Conservation (phyloP, 2,329 filamentous ascomycete species). For the Exophiala xenobiotica region DNA sequence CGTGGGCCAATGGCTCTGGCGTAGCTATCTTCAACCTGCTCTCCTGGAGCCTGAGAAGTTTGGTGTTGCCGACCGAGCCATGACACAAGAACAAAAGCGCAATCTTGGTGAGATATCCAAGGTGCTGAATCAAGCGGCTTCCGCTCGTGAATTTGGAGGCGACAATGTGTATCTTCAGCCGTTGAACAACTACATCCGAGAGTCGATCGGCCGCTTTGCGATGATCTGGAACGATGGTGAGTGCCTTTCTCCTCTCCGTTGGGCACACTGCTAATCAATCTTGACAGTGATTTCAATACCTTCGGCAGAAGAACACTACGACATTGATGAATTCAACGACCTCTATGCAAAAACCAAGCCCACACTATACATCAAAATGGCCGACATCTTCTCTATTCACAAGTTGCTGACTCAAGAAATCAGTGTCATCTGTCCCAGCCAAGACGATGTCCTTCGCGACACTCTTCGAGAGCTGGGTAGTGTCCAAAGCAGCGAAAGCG, state of each 20-base stretch:
- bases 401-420: constrained; percentile 80
- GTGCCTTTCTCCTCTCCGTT: constrained; percentile 29
- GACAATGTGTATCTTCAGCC: constrained; percentile 96
- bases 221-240: constrained; percentile 68
- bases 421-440: constrained; percentile 69
- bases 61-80: constrained; percentile 83
- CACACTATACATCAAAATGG: constrained; percentile 98
- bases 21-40: constrained; percentile 86
- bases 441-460: constrained; percentile 86
- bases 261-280: constrained; percentile 36
- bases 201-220: constrained; percentile 76
- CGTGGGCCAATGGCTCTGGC: constrained; percentile 90
- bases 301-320: constrained; percentile 86
- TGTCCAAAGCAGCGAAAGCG: constrained; percentile 92
- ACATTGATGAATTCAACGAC: constrained; percentile 99
- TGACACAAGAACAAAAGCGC: constrained; percentile 88
- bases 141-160: constrained; percentile 85
- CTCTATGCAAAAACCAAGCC: constrained; percentile 95
- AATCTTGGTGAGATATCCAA: constrained; percentile 90
- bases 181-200: constrained; percentile 83
- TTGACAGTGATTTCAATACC: constrained; percentile 71
- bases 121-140: constrained; percentile 82
- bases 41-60: constrained; percentile 87
- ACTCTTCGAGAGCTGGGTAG: constrained; percentile 91
- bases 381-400: constrained; percentile 95